Evolutionary conservation across 2,329 filamentous ascomycete species (phyloP).

Genomic region (Hypoxylon rubiginosum): DNA sequence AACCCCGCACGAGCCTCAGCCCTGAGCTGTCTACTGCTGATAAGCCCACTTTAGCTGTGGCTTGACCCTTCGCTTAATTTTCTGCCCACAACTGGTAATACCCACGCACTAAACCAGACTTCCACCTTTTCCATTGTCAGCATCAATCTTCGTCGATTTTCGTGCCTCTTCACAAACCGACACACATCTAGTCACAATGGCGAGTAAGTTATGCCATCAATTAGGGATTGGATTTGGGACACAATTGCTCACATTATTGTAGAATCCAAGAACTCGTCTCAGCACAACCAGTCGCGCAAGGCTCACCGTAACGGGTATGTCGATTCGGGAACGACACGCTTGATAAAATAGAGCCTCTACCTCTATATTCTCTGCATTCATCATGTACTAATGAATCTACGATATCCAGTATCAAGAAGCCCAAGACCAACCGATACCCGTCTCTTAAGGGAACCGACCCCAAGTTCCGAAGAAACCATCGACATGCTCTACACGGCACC

Average conservation of each 20-base stretch:
- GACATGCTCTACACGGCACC: conserved; percentile 99
- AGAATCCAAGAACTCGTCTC: conserved; percentile 99
- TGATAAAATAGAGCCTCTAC: conserved; percentile 23
- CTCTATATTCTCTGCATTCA: background rate
- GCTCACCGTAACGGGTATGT: conserved; percentile 98
- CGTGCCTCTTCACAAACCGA: conserved; percentile 45
- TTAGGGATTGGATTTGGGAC: background rate
- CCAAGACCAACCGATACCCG: conserved; percentile 98
- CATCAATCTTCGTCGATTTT: conserved; percentile 42
- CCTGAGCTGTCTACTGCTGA: background rate
- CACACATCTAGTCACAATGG: conserved; percentile 68
- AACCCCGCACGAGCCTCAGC: background rate
- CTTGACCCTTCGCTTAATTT: conserved; percentile 52
- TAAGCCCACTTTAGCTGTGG: conserved; percentile 29
- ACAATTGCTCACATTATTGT: conserved; percentile 50
- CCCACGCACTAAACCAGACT: conserved; percentile 43
- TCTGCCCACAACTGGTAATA: conserved; percentile 52
- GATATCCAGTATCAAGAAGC: conserved; percentile 94
- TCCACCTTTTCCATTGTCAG: conserved; percentile 43
- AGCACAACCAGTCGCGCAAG: conserved; percentile 99
- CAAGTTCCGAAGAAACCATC: conserved; percentile 99
- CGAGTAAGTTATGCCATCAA: conserved; percentile 68
- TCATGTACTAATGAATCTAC: conserved; percentile 31
- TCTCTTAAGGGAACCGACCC: conserved; percentile 99
- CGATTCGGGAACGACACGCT: conserved; percentile 19